Conservation (phyloP, 2,329 filamentous ascomycete species). For the Aureobasidium sp. region DNA sequence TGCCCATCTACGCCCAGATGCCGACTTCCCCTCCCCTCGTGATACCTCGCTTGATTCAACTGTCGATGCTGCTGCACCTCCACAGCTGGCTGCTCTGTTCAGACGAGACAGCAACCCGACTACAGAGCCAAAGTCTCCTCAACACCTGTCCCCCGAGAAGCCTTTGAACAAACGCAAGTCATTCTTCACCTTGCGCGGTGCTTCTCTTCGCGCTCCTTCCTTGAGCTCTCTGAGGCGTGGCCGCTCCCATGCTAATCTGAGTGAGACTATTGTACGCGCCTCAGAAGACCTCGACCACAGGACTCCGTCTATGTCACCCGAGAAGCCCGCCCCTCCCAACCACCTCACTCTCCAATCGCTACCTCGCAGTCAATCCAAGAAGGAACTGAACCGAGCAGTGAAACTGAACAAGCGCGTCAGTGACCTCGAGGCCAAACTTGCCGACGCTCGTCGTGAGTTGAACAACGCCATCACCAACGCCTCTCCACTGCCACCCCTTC, state of each 20-base stretch:
- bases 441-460: constrained; percentile 49
- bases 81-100: constrained; percentile 6
- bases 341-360: constrained; percentile 22
- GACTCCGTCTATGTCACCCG: constrained; percentile 22
- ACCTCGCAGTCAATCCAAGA: constrained; percentile 46
- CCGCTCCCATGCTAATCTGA: constrained; percentile 27
- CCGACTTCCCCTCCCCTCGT: not conserved
- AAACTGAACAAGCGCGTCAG: constrained; percentile 54
- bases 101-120: not conserved
- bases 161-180: constrained; percentile 10
- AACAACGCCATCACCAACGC: constrained; percentile 40
- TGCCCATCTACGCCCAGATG: not conserved
- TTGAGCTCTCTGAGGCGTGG: constrained; percentile 29
- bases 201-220: constrained; percentile 24
- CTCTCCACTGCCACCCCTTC: constrained; percentile 32
- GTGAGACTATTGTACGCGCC: not conserved
- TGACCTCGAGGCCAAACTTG: constrained; percentile 52
- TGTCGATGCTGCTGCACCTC: not conserved
- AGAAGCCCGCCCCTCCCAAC: constrained; percentile 20
- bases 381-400: constrained; percentile 50
- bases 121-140: not conserved
- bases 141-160: constrained; percentile 5
- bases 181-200: constrained; percentile 17
- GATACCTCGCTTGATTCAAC: not conserved
- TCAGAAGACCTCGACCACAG: constrained; percentile 22